Evolutionary conservation across 2,329 filamentous ascomycete genomes (phyloP), one percentile per base, ranked within the genome.

Genomic region (Phoma herbarum): DNA sequence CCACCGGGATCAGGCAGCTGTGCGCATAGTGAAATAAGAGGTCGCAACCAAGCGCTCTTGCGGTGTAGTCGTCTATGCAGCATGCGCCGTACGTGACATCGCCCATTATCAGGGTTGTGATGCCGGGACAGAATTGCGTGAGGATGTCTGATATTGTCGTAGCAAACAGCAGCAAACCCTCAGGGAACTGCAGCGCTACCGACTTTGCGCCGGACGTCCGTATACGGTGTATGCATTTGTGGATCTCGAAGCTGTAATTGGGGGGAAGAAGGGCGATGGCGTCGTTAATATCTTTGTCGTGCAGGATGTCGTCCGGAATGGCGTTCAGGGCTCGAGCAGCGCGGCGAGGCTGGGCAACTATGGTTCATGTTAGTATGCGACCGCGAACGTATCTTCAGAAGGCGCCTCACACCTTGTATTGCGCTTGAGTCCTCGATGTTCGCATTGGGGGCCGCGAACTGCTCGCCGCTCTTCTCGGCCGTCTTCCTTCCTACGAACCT

Each of bases 201-300:
- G 89, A 90, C 74, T 88, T 94, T 1, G 93, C 89, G 9, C 86
- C 88, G 9, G 90, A 87, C 1, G 89, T 90, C 43, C 92, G 90
- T 76, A 99, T 93, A 46, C 94, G 88, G 78, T 98, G 93, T 70
- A 99, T 96, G 9, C 95, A 99, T 81, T 99, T 99, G 75, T 92
- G 95, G 55, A 99, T 93, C 81, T 99, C 95, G 76, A 99, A 99
- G 69, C 91, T 94, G 84, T 99, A 99, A 82, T 99, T 99, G n/a
- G 87, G 82, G 1, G 95, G 95, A 2, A 99, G 86, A 29, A 99
- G 85, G 6, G 88, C 84, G 58, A 98, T 93, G 3, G 95, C 95
- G 43, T 88, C 90, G 76, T 94, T 94, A 71, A 99, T 90, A 46
- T 90, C 91, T 46, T 88, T 83, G 71, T 99, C 90, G 63, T 96